phyloP scores from a whole-genome alignment of 495 filamentous ascomycete species.

The Penicillium malachiteum region DNA sequence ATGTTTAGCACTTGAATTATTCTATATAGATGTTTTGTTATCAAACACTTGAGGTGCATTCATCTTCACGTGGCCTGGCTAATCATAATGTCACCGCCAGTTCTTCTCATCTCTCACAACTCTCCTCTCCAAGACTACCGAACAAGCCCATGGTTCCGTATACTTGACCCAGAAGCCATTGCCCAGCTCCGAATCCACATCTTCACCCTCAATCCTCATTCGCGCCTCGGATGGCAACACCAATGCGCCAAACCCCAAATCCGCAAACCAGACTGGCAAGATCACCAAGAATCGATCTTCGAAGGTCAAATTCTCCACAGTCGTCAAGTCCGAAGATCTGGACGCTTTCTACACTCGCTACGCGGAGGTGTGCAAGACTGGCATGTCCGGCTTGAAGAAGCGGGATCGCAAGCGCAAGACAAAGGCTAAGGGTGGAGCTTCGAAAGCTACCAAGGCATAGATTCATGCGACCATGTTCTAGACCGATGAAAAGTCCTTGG shows the following conservation, averaged over 20 bases:
- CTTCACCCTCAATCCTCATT: conserved; percentile 67
- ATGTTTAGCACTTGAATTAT: conserved; percentile 11
- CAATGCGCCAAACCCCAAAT: conserved; percentile 40
- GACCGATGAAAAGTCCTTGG: neutral
- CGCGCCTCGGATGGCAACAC: conserved; percentile 74
- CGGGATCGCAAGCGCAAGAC: conserved; percentile 72
- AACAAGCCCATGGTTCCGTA: conserved; percentile 72
- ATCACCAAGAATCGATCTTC: conserved; percentile 30
- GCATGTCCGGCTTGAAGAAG: conserved; percentile 90
- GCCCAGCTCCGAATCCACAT: conserved; percentile 16
- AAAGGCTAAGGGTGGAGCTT: conserved; percentile 62
- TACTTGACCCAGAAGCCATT: conserved; percentile 79
- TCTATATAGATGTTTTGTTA: conserved; percentile 1
- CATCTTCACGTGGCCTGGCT: conserved; percentile 7
- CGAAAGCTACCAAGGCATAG: conserved; percentile 52
- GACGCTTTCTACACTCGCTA: conserved; percentile 82
- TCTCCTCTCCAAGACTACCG: conserved; percentile 69
- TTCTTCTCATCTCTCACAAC: conserved; percentile 79
- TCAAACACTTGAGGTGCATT: conserved; percentile 10
- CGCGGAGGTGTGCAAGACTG: conserved; percentile 86
- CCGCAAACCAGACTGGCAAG: conserved; percentile 18
- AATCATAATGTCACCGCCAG: conserved; percentile 43
- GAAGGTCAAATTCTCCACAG: conserved; percentile 73
- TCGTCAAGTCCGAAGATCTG: conserved; percentile 72
- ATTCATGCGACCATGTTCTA: neutral